Conservation (phyloP, 148 eudicot genomes). For the Arctostaphylos glauca region DNA sequence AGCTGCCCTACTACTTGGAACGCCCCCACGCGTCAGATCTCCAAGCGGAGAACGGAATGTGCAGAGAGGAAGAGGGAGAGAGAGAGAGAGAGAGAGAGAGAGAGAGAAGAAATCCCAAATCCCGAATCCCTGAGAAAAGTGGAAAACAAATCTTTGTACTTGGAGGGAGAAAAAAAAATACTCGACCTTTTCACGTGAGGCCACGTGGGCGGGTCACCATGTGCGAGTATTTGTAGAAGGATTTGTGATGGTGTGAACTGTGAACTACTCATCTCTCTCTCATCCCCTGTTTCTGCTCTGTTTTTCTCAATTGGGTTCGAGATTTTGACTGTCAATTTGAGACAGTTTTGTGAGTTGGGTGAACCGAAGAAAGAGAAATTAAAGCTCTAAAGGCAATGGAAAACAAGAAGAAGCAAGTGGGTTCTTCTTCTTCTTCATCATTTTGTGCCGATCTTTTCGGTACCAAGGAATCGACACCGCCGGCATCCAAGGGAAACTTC, state of each 20-base stretch:
- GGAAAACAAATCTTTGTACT: background rate
- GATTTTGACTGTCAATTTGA: too few relatives aligned
- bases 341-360: background rate
- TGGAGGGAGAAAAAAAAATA: background rate
- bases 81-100: background rate
- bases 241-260: background rate
- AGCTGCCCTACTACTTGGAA: background rate
- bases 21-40: background rate
- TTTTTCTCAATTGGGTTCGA: background rate
- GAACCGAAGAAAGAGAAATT: too few relatives aligned
- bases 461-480: background rate
- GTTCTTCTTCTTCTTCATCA: slow-evolving; percentile 23
- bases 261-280: background rate
- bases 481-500: slow-evolving; percentile 18
- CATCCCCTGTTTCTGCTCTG: background rate
- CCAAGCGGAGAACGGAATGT: background rate
- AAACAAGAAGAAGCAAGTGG: slow-evolving; percentile 12
- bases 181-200: background rate
- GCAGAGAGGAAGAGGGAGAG: background rate
- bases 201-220: background rate
- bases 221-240: background rate
- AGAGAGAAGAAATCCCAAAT: background rate
- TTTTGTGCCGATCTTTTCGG: slow-evolving; percentile 28
- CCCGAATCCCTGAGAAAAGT: background rate
- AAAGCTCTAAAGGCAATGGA: slow-evolving; percentile 10